Evolutionary conservation across 2,329 filamentous ascomycete species (phyloP).

Genomic region (Neonectria coccinea): DNA sequence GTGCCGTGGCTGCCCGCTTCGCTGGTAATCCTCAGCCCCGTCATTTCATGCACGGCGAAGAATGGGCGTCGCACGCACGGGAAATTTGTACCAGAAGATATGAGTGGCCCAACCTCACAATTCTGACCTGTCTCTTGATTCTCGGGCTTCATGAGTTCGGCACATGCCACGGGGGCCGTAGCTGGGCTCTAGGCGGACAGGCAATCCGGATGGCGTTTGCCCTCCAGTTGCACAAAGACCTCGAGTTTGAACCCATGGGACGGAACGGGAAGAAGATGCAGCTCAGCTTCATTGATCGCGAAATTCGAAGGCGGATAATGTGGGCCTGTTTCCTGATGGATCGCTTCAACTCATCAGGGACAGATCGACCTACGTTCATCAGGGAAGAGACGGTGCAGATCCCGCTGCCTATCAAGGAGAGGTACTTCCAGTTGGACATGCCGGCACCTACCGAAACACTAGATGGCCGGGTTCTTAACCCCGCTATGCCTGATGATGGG

Average conservation of each 20-base stretch:
- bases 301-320: slow-evolving; percentile 94
- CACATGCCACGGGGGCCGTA: slow-evolving; percentile 94
- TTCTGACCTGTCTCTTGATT: slow-evolving; percentile 88
- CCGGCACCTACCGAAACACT: slow-evolving; percentile 88
- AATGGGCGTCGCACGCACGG: slow-evolving; percentile 89
- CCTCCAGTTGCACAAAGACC: slow-evolving; percentile 89
- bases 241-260: slow-evolving; percentile 83
- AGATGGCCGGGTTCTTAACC: slow-evolving; percentile 75
- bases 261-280: slow-evolving; percentile 70
- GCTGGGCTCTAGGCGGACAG: slow-evolving; percentile 95
- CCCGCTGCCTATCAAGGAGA: slow-evolving; percentile 90
- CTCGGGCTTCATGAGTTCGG: slow-evolving; percentile 95
- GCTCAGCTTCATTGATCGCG: slow-evolving; percentile 90
- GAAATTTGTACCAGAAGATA: slow-evolving; percentile 89
- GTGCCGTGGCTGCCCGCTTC: slow-evolving; percentile 94
- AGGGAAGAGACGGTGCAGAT: slow-evolving; percentile 90
- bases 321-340: slow-evolving; percentile 99
- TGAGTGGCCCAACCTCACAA: slow-evolving; percentile 96
- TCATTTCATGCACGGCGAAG: slow-evolving; percentile 84
- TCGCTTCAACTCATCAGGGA: slow-evolving; percentile 95
- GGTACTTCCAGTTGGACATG: slow-evolving; percentile 90
- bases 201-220: slow-evolving; percentile 98
- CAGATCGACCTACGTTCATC: slow-evolving; percentile 90
- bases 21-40: slow-evolving; percentile 87
- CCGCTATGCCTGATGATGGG: slow-evolving; percentile 71